Evolutionary conservation across 2,329 filamentous ascomycete genomes (phyloP), one percentile per base, ranked within the genome.

Genomic region (Colletotrichum liriopes): DNA sequence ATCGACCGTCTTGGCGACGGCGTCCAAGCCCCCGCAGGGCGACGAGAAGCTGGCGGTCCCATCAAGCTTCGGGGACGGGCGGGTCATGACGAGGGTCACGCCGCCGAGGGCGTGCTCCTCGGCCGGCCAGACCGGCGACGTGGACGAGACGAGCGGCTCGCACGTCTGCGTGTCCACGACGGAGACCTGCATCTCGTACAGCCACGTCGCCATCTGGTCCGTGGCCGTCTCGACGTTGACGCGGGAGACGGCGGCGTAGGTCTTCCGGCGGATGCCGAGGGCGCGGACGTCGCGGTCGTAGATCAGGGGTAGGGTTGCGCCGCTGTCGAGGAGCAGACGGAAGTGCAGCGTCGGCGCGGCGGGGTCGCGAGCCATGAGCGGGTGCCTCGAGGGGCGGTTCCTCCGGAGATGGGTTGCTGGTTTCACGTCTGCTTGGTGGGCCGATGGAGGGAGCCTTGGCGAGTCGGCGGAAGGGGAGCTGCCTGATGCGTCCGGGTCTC

Each of bases 221-320:
- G 75, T 76, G 18, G 74, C 79, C 41, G 52, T 65, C 60, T 77
- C 70, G 41, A 32, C 62, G 29, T 62, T 78, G 11, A 77, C 45
- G 32, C 78, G 78, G 69, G 85, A 83, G 14, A 82, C 80, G 5
- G 83, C 75, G 4, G 83, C 74, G 76, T 86, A 85, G 14, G 45
- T 72, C 0, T 59, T 55, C 18, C 75, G 58, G 64, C 82, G 64
- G 67, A 86, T 80, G 2, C 79, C 77, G 5, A 86, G 76, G 4
- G 72, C 61, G 12, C 67, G 43, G 5, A 85, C 75, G 75, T 86
- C 85, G 20, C 74, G 58, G 12, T 73, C 56, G 63, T 77, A 78
- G 41, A 87, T 77, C 41, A 79, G 76, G 1, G 85, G 84, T 41
- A 82, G 79, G 0, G 83, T 85, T 7, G 84, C 82, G 58, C 85